Percentiles rank a stretch among this genome's conserved stretches.
phyloP scores from a whole-genome alignment of 768 basidiomycete genomes.

The Suillus spraguei region DNA sequence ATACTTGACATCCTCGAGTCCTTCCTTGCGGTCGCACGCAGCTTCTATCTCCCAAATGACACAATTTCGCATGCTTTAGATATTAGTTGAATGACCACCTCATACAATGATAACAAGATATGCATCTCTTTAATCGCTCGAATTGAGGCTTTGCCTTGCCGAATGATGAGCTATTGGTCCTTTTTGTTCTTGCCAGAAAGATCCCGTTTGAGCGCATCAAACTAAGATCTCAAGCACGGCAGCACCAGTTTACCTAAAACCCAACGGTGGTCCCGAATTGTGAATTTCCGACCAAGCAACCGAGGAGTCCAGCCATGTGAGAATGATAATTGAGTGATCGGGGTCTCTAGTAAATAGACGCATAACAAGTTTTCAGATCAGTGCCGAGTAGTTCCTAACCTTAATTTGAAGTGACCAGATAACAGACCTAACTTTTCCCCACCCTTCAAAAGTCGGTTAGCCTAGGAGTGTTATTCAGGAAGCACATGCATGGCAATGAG shows the following conservation, averaged over 20 bases:
- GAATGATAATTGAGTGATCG: neutral
- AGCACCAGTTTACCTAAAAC: neutral
- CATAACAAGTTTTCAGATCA: neutral
- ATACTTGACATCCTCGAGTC: neutral
- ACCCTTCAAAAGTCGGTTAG: neutral
- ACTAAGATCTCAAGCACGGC: neutral
- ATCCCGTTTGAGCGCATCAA: neutral
- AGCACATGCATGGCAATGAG: constrained; percentile 23
- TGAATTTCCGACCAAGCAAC: neutral
- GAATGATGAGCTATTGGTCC: neutral
- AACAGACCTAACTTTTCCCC: constrained; percentile 1
- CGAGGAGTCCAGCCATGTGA: neutral
- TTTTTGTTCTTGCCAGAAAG: neutral
- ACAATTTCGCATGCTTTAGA: neutral
- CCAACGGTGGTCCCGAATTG: neutral
- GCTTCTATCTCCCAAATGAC: neutral
- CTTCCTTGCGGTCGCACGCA: neutral
- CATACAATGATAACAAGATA: neutral
- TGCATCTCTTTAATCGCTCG: neutral
- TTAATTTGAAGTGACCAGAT: constrained; percentile 7
- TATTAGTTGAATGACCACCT: neutral
- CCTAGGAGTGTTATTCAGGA: neutral
- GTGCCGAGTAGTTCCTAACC: constrained; percentile 9
- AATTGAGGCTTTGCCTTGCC: neutral
- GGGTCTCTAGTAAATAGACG: neutral